Base-by-base conservation (phyloP, 2,329 filamentous ascomycete genomes). In the Colletotrichum sp. region DNA sequence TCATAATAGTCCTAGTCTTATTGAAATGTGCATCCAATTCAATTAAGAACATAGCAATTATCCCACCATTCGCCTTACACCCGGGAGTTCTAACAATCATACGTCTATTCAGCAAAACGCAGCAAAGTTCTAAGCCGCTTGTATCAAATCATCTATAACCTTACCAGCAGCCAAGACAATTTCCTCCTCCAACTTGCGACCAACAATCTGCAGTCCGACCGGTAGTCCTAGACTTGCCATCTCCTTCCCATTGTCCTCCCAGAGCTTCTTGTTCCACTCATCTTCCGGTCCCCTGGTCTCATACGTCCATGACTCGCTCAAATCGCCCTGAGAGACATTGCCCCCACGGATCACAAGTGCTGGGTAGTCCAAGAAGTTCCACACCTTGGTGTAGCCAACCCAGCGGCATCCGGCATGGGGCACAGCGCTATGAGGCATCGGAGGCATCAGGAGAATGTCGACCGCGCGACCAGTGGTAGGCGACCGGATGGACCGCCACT, bases 351-450 rank as follows among this genome's bases (percentile, higher is more conserved):
- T 52, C 0, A 84, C 83, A 0, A 82, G 81, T 2, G 82, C 84
- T 0, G 85, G 84, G 30, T 83, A 85, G 73, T 86, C 85, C 2
- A 86, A 79, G 16, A 84, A 82, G 26, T 86, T 86, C 69, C 81
- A 86, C 6, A 86, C 79, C 2, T 83, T 82, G 4, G 84, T 85
- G 76, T 86, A 86, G 0, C 92, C 91, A 0, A 88, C 87, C 87
- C 87, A 89, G n/a, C 84, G 81, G 26, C 82, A 85, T 3, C 77
- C 73, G 0, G 77, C 68, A 49, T 88, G 87, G 0, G 85, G 89
- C 0, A 92, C 87, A 2, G 90, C 87, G 0, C 89, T 84, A 80
- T 94, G 92, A 2, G 92, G 90, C 87, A 93, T 90, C 0, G 89
- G 87, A 1, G 92, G 92, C 78, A 88, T 86, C 0, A 94, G 80